Evolutionary conservation across 1,284 basidiomycete species (phyloP).

Genomic region (Trichosporon asahii): DNA sequence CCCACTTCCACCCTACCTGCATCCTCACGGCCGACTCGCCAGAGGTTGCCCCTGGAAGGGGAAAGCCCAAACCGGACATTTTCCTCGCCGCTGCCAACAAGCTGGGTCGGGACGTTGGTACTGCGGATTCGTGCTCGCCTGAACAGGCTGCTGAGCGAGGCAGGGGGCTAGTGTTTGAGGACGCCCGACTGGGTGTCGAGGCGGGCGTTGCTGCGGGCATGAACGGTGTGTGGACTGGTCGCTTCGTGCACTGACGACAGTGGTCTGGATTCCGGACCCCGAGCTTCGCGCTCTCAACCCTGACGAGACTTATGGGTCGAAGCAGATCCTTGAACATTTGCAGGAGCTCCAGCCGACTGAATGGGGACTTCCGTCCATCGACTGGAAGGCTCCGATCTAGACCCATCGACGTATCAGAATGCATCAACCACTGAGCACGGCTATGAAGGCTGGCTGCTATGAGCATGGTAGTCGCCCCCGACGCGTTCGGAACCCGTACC

Average conservation of each 20-base stretch:
- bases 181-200: constrained; percentile 45
- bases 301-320: constrained; percentile 41
- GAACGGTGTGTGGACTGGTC: constrained; percentile 41
- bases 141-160: constrained; percentile 39
- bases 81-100: constrained; percentile 51
- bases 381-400: background rate
- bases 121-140: constrained; percentile 34
- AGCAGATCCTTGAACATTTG: constrained; percentile 39
- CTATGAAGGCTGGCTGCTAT: too few relatives aligned
- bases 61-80: constrained; percentile 51
- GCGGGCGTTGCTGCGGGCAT: constrained; percentile 51
- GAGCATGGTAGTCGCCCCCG: too few relatives aligned
- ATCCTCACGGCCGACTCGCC: constrained; percentile 50
- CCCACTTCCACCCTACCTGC: constrained; percentile 41
- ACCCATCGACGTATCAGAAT: too few relatives aligned
- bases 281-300: constrained; percentile 46
- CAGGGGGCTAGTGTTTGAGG: constrained; percentile 51
- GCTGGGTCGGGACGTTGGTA: constrained; percentile 48
- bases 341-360: constrained; percentile 43
- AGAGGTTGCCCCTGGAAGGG: constrained; percentile 45
- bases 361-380: constrained; percentile 45
- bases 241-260: constrained; percentile 22
- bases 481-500: too few relatives aligned
- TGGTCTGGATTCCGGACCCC: constrained; percentile 51
- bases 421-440: too few relatives aligned